A percentile compares a stretch with the other conserved stretches of the same genome.
phyloP scores from a whole-genome alignment of 75 land plant genomes.

The Larix kaempferi region DNA sequence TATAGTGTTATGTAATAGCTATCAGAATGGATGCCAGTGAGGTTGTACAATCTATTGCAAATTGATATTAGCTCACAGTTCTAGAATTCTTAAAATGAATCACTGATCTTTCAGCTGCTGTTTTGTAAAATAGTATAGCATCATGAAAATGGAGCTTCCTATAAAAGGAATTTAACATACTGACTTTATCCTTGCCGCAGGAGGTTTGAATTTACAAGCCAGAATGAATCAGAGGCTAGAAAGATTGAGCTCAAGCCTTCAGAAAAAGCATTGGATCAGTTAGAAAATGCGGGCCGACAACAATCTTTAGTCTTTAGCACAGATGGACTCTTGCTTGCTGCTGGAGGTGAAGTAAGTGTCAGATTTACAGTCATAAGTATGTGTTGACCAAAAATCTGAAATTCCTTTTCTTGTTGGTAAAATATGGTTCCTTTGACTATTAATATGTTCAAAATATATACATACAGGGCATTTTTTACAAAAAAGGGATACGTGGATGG shows the following conservation, averaged over 20 bases:
- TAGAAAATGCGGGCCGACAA: conserved; percentile 81
- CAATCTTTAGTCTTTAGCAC: conserved; percentile 61
- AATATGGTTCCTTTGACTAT: too few relatives aligned
- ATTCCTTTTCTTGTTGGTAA: too few relatives aligned
- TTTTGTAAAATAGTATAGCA: neutral
- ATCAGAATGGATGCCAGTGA: neutral
- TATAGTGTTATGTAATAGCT: neutral
- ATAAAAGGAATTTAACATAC: neutral
- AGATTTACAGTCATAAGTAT: neutral
- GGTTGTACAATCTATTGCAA: neutral
- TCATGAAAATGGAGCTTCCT: neutral
- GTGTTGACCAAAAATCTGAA: neutral
- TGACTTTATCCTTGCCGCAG: conserved; percentile 18
- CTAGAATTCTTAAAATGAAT: neutral
- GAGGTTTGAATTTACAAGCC: conserved; percentile 49
- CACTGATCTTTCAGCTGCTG: neutral
- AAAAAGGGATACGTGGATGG: too few relatives aligned
- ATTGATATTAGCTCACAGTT: neutral
- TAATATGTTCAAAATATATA: too few relatives aligned
- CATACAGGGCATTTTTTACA: too few relatives aligned
- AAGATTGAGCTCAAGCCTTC: conserved; percentile 31
- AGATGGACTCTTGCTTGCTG: conserved; percentile 77
- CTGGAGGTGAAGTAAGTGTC: conserved; percentile 75
- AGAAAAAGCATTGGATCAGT: conserved; percentile 34
- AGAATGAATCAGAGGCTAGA: conserved; percentile 1